Conservation (phyloP, 345 rosid species). For the Populus simonii region DNA sequence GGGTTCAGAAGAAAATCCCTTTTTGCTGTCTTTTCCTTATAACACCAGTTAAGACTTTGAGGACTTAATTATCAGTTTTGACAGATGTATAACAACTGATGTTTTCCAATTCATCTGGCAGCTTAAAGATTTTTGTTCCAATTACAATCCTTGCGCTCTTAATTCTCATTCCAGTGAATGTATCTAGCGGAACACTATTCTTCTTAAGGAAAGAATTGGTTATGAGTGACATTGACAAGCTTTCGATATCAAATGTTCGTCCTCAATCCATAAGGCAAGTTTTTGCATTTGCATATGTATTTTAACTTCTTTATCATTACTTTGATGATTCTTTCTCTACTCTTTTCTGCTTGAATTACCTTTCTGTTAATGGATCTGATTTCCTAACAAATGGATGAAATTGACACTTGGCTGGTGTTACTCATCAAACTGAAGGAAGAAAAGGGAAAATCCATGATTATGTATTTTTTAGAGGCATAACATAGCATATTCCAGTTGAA, state of each 20-base stretch:
- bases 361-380: background rate
- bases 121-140: constrained; percentile 88
- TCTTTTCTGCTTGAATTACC: background rate
- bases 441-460: background rate
- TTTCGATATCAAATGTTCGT: constrained; percentile 86
- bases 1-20: background rate
- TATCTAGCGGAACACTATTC: constrained; percentile 79
- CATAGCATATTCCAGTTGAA: background rate
- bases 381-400: background rate
- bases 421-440: background rate
- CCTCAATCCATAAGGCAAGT: constrained; percentile 68
- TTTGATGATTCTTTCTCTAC: background rate
- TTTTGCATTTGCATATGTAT: background rate
- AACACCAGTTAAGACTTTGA: background rate
- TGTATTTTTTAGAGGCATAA: background rate
- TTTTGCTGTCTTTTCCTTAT: background rate
- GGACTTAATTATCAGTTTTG: background rate
- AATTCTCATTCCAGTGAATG: constrained; percentile 88
- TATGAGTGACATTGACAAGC: constrained; percentile 85
- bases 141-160: constrained; percentile 64
- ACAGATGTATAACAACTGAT: background rate
- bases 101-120: constrained; percentile 31
- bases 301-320: background rate
- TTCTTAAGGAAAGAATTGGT: constrained; percentile 81
- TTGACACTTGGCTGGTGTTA: background rate